A percentile compares a stretch with the other conserved stretches of the same genome.
Conservation (phyloP, 441 rosid genomes). For the Gossypium davidsonii region DNA sequence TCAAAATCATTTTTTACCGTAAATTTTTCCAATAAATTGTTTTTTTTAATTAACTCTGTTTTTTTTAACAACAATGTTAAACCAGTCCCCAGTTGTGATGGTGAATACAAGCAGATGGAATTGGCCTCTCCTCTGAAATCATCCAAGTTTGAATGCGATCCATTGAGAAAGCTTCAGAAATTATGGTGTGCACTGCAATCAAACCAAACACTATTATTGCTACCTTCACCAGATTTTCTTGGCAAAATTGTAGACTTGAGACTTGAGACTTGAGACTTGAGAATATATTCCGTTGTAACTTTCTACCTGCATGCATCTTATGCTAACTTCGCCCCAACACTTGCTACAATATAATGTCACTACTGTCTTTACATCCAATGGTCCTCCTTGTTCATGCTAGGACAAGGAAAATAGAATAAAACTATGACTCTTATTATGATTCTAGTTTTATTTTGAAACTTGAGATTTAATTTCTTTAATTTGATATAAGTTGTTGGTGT, state of each 20-base stretch:
- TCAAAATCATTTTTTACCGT: too few species aligned
- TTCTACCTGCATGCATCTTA: background rate
- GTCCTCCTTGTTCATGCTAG: background rate
- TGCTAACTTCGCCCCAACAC: background rate
- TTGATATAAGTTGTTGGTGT: too few species aligned
- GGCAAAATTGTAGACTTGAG: background rate
- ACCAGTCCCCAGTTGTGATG: background rate
- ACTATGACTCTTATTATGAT: too few species aligned
- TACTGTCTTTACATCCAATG: background rate
- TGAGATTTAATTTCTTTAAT: too few species aligned
- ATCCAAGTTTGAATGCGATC: background rate
- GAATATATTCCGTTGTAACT: background rate
- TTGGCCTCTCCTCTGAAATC: background rate
- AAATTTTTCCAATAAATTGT: too few species aligned
- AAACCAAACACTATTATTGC: background rate
- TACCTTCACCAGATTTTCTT: background rate
- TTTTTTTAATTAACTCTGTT: too few species aligned
- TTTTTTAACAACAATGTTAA: too few species aligned
- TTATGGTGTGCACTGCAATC: background rate
- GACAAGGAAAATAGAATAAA: background rate
- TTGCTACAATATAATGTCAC: background rate
- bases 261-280: background rate
- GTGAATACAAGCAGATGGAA: background rate
- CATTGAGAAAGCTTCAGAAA: too few species aligned
- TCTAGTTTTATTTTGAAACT: too few species aligned